A percentile compares a stretch with the other conserved stretches of the same genome.
Conservation (phyloP, 768 basidiomycete species). For the Lactifluus subvellereus region DNA sequence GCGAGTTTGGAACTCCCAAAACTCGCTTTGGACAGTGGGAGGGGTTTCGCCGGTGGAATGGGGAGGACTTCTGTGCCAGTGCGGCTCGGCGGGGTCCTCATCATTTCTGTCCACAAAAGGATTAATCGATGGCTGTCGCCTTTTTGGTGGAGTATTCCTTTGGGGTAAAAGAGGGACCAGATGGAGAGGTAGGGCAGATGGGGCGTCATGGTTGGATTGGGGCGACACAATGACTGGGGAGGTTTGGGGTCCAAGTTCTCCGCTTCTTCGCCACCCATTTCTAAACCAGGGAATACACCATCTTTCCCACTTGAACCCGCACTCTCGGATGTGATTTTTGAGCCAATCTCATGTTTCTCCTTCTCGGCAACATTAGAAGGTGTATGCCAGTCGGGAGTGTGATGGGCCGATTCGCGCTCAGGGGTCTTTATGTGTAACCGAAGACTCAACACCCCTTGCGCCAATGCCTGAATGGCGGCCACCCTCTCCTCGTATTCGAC, state of each 20-base stretch:
- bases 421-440: not conserved
- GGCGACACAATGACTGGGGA: not conserved
- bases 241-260: not conserved
- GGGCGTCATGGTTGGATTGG: not conserved
- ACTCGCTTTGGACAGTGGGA: not conserved
- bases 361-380: not conserved
- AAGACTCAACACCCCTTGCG: conserved; percentile 4
- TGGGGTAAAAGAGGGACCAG: conserved; percentile 1
- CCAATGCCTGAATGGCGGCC: not conserved
- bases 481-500: conserved; percentile 3
- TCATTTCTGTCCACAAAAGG: not conserved
- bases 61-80: not conserved
- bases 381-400: not conserved
- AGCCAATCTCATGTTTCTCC: not conserved
- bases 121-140: not conserved
- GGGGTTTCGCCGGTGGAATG: not conserved
- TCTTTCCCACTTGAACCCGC: not conserved
- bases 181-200: not conserved
- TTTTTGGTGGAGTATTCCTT: not conserved
- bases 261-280: not conserved
- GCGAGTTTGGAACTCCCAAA: not conserved
- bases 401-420: not conserved
- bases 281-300: not conserved
- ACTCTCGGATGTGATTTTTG: not conserved
- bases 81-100: not conserved